Base-by-base conservation (phyloP, 805 yeast genomes). In the Jamesozyma jinghongensis region DNA sequence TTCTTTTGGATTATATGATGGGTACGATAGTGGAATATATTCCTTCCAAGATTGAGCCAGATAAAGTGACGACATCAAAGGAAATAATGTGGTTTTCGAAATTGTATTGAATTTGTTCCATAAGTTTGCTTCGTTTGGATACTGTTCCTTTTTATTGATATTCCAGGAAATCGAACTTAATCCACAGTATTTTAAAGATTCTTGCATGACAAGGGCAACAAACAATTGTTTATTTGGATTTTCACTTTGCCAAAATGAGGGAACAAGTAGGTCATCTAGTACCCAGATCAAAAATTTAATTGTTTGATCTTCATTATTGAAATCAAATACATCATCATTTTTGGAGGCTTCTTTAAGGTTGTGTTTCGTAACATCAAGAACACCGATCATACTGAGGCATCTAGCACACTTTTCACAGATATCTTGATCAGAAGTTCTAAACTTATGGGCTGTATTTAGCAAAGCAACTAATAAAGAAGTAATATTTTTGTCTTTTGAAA, bases 181-280 rank as follows among this genome's bases (percentile, higher is more conserved):
- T 2, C 74, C 78, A 54, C 86, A 69, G 13, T 77, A 71, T 47
- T 77, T 77, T 38, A 92, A 62, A 37, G 81, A 79, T 47, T 86
- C 92, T 57, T 92, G 99, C 75, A 92, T 85, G 0, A 90, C 82
- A 59, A 75, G 82, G 0, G 96, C 95, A 28, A 87, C 70, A 54
- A 81, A 84, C 43, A 84, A 69, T 58, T 92, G 98, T 37, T 77
- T 75, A 18, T 76, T 74, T 0, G 97, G 95, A 54, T 87, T 87
- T 27, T 81, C 83, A 1, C 96, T 81, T 0, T 95, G 87, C 77
- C 94, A 81, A 60, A 87, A 88, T 1, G 86, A 77, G 27, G 85
- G 86, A 7, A 88, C 81, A n/a, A 92, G 68, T 43, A 76, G 69
- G 40, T 74, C 71, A 44, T 84, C 80, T 27, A 88, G 66, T 37